These are phyloP conservation scores for Rhododendron williamsianum DNA, from an alignment of 148 eudicot species.

Conservation along the genomic window DNA sequence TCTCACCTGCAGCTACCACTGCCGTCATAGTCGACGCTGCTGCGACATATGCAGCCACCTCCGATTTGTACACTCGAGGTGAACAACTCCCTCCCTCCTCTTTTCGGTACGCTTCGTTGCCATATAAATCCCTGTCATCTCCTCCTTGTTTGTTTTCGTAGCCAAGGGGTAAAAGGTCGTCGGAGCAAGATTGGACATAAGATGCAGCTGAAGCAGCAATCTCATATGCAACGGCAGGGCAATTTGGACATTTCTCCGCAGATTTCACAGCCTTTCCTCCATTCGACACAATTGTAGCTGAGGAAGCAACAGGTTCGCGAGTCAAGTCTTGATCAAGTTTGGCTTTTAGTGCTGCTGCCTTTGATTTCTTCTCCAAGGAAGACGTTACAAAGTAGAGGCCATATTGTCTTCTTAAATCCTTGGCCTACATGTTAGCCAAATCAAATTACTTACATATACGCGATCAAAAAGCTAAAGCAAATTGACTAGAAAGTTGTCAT, in stretches of 20 bases:
- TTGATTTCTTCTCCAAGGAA: slow-evolving; percentile 70
- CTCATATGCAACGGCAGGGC: slow-evolving; percentile 46
- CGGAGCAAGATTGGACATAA: slow-evolving; percentile 46
- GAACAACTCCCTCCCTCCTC: slow-evolving; percentile 14
- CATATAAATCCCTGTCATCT: slow-evolving; percentile 1
- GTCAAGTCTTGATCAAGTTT: slow-evolving; percentile 37
- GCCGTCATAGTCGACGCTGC: slow-evolving; percentile 88
- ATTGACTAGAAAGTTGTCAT: neutral
- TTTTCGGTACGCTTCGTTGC: neutral
- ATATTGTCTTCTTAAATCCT: slow-evolving; percentile 45
- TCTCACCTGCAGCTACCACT: slow-evolving; percentile 74
- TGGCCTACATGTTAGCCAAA: slow-evolving; percentile 27
- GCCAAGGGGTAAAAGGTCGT: slow-evolving; percentile 20
- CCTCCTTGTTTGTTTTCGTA: slow-evolving; percentile 13
- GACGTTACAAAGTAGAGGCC: slow-evolving; percentile 56
- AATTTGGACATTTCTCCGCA: slow-evolving; percentile 17
- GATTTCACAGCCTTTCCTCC: neutral
- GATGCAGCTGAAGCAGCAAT: slow-evolving; percentile 81
- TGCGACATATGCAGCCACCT: slow-evolving; percentile 68
- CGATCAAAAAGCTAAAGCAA: neutral
- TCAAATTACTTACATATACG: neutral
- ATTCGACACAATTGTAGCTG: slow-evolving; percentile 6
- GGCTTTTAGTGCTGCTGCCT: slow-evolving; percentile 37
- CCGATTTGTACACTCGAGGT: slow-evolving; percentile 39
- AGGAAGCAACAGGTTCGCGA: slow-evolving; percentile 10